Percentiles rank a stretch among this genome's conserved stretches.
phyloP scores from a whole-genome alignment of 257 asterid species.

The Solanum gandarillasii region DNA sequence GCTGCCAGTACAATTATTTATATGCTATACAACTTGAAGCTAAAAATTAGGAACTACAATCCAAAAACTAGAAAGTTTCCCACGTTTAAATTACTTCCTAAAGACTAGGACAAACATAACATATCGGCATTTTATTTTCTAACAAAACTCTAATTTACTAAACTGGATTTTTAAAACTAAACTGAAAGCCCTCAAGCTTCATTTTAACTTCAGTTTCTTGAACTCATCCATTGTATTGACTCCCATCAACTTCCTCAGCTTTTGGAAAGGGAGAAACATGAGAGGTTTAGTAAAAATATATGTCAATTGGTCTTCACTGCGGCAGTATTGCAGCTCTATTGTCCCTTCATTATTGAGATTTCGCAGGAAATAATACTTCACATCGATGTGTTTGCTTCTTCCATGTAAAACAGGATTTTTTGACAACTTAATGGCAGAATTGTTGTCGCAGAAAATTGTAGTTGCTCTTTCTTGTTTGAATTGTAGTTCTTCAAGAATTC shows the following conservation, averaged over 20 bases:
- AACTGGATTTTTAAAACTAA: not conserved
- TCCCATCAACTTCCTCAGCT: not conserved
- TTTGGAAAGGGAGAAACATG: not conserved
- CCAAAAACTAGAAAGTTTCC: not conserved
- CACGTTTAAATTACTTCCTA: not conserved
- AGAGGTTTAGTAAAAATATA: too few relatives aligned
- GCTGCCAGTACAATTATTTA: too few relatives aligned
- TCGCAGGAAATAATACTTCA: too few relatives aligned
- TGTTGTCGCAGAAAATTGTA: not conserved
- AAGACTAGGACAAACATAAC: not conserved
- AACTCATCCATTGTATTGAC: too few relatives aligned
- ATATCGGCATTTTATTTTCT: not conserved
- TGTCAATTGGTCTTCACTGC: too few relatives aligned
- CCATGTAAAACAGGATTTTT: not conserved
- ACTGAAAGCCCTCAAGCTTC: not conserved
- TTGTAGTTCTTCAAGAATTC: not conserved
- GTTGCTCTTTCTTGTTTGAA: not conserved
- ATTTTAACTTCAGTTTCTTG: not conserved
- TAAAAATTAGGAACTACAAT: not conserved
- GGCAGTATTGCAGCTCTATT: too few relatives aligned
- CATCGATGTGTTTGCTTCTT: not conserved
- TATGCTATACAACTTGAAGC: not conserved
- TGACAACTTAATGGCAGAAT: not conserved
- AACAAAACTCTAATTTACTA: not conserved
- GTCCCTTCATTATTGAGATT: too few relatives aligned